Evolutionary conservation across 2,329 filamentous ascomycete genomes (phyloP).

Genomic region (Coleophoma crateriformis): DNA sequence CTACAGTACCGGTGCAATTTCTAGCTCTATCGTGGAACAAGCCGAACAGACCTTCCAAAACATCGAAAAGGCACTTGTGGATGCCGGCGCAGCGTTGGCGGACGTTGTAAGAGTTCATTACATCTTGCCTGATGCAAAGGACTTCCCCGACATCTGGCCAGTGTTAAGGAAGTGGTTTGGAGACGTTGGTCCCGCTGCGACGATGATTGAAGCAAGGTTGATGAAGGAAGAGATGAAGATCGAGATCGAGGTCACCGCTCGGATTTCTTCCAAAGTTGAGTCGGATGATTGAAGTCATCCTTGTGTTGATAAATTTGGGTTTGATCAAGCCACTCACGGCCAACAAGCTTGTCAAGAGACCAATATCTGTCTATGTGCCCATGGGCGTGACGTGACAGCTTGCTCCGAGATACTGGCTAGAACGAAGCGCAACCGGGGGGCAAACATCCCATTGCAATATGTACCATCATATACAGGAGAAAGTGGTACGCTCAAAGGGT

Average conservation of each 20-base stretch:
- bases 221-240: conserved; percentile 43
- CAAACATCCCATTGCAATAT: too few species aligned
- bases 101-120: conserved; percentile 48
- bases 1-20: conserved; percentile 41
- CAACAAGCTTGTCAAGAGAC: too few species aligned
- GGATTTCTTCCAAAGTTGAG: neutral
- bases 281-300: too few species aligned
- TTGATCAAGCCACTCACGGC: too few species aligned
- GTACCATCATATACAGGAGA: too few species aligned
- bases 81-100: conserved; percentile 35
- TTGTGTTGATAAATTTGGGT: too few species aligned
- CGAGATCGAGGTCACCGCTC: conserved; percentile 20
- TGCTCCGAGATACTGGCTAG: too few species aligned
- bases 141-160: conserved; percentile 44
- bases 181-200: conserved; percentile 42
- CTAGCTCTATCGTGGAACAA: conserved; percentile 38
- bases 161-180: conserved; percentile 45
- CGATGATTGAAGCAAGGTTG: conserved; percentile 44
- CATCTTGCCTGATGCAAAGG: conserved; percentile 40
- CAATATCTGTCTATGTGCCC: too few species aligned
- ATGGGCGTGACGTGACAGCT: too few species aligned
- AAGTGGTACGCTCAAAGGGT: too few species aligned
- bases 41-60: conserved; percentile 44
- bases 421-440: too few species aligned
- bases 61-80: conserved; percentile 37